A percentile compares a stretch with the other conserved stretches of the same genome.
Evolutionary conservation across 1,284 basidiomycete genomes (phyloP).

Genomic region (Fomes fomentarius): DNA sequence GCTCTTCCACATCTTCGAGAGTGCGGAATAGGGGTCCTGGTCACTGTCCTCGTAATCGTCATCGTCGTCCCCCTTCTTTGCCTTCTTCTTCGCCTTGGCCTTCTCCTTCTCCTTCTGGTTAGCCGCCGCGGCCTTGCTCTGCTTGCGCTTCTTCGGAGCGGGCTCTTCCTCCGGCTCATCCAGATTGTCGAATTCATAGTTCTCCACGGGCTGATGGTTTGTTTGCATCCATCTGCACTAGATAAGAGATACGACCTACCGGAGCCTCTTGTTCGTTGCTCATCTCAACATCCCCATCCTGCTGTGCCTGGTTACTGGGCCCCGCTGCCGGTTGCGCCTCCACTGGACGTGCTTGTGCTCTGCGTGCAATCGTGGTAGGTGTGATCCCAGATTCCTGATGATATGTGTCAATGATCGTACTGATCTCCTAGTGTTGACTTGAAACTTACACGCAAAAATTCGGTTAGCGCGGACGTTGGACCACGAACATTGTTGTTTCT

Average conservation of each 20-base stretch:
- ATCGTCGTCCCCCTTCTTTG: constrained; percentile 48
- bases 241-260: not conserved
- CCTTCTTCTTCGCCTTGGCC: constrained; percentile 51
- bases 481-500: constrained; percentile 81
- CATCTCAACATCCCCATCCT: constrained; percentile 32
- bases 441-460: constrained; percentile 79
- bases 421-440: not conserved
- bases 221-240: no score
- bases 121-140: constrained; percentile 41
- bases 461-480: constrained; percentile 90
- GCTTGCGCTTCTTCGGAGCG: constrained; percentile 47
- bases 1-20: constrained; percentile 57
- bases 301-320: constrained; percentile 43
- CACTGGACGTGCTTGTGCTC: constrained; percentile 47
- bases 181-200: constrained; percentile 74
- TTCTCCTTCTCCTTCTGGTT: constrained; percentile 52
- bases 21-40: constrained; percentile 56
- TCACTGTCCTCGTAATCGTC: constrained; percentile 49
- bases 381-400: constrained; percentile 80
- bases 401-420: not conserved
- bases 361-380: constrained; percentile 65
- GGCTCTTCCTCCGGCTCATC: constrained; percentile 57
- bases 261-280: constrained; percentile 36
- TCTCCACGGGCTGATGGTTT: constrained; percentile 42
- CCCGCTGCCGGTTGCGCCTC: constrained; percentile 45